Evolutionary conservation across 495 filamentous ascomycete species (phyloP), one percentile per base, ranked within the genome.

Genomic region (Thermochaetoides thermophila): DNA sequence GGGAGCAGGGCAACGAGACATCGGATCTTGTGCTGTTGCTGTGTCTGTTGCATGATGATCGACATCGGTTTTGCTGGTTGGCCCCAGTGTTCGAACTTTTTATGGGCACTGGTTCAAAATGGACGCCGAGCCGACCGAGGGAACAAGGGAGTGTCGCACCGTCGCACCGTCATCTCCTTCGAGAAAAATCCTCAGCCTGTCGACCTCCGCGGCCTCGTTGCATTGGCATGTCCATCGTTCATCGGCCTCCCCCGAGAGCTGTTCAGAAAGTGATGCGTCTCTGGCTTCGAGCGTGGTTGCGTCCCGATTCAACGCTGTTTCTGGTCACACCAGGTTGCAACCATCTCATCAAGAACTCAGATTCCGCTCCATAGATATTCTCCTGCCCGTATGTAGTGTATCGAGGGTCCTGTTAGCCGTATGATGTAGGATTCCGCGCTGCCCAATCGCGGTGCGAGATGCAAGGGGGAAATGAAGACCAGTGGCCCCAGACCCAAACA

Each of bases 81-180:
- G n/a, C n/a, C n/a, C n/a, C n/a, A 29, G 28, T 4, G 35, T 12
- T 19, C 20, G 25, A 17, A 12, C 29, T 16, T 28, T 32, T 21
- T 9, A 26, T 32, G 29, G 29, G 11, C 23, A 12, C 26, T 25
- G 14, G 27, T 9, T n/a, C n/a, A n/a, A n/a, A n/a, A n/a, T n/a
- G n/a, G n/a, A n/a, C 28, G 28, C 35, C 35, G 35, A 37, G 29
- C 15, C 7, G 28, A 29, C 35, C 35, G 35, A 32, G 35, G 17
- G 19, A 18, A 12, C 31, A 34, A 7, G 37, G 27, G 16, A 22
- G 11, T 14, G 14, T 34, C 25, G 32, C 23, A 22, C 27, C 32
- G 27, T 27, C n/a, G n/a, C 15, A n/a, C n/a, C n/a, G n/a, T n/a
- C n/a, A n/a, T n/a, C 27, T 35, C 22, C 32, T 40, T 40, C 31